phyloP scores from a whole-genome alignment of 225 moss, liverwort and hornwort species.

The Takakia lepidozioides region DNA sequence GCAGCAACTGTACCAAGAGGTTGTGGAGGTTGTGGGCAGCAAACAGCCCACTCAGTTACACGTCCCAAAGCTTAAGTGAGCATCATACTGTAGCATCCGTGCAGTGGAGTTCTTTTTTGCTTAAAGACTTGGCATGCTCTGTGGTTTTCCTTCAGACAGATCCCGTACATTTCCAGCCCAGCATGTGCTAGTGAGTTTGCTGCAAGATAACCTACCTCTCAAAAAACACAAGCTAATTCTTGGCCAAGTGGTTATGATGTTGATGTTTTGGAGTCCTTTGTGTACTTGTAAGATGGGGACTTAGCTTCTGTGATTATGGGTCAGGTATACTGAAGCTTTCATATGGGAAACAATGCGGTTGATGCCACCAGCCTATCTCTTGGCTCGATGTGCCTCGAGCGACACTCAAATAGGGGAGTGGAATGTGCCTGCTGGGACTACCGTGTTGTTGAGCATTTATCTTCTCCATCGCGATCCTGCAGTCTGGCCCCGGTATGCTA shows the following conservation, averaged over 20 bases:
- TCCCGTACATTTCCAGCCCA: too few relatives aligned
- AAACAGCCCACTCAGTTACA: constrained; percentile 36
- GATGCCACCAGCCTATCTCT: constrained; percentile 65
- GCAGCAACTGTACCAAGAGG: constrained; percentile 39
- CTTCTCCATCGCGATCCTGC: constrained; percentile 71
- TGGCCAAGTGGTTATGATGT: too few relatives aligned
- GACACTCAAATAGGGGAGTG: constrained; percentile 36
- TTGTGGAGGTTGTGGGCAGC: constrained; percentile 28
- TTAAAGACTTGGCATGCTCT: too few relatives aligned
- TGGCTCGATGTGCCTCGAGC: constrained; percentile 63
- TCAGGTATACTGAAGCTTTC: constrained; percentile 63
- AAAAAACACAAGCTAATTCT: too few relatives aligned
- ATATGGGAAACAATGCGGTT: constrained; percentile 73
- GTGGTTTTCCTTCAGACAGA: too few relatives aligned
- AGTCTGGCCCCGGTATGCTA: constrained; percentile 54
- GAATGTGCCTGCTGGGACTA: constrained; percentile 52
- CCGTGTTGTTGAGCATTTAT: constrained; percentile 63
- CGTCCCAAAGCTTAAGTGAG: constrained; percentile 45
- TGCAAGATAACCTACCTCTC: too few relatives aligned
- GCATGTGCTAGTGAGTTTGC: too few relatives aligned
- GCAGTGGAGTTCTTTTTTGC: too few relatives aligned
- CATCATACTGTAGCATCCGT: too few relatives aligned
- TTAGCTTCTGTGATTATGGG: too few relatives aligned
- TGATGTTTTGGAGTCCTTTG: too few relatives aligned
- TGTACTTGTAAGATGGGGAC: too few relatives aligned